These are phyloP conservation scores for Candida maris DNA, from an alignment of 805 yeast genomes.

Conservation along the genomic window DNA sequence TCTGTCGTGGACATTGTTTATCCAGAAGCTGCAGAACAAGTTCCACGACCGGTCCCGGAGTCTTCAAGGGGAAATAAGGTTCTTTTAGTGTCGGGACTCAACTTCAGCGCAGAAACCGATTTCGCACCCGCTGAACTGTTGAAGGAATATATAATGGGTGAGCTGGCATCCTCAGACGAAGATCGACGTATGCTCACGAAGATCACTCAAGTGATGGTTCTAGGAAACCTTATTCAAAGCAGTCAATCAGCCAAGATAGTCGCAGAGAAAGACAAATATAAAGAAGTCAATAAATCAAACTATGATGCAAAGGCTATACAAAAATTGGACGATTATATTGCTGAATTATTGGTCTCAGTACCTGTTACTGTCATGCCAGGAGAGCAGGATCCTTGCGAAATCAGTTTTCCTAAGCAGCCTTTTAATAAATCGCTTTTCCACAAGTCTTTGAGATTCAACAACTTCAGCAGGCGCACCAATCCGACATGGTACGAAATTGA, in stretches of 20 bases:
- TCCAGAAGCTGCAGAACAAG: conserved; percentile 64
- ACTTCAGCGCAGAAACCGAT: conserved; percentile 43
- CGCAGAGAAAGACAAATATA: conserved; percentile 36
- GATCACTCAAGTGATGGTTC: conserved; percentile 55
- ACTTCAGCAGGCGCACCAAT: conserved; percentile 53
- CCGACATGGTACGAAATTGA: conserved; percentile 69
- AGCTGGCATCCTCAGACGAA: conserved; percentile 35
- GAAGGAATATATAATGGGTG: conserved; percentile 70
- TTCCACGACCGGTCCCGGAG: conserved; percentile 25
- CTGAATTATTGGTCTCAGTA: conserved; percentile 52
- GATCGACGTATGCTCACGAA: conserved; percentile 15
- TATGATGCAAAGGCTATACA: conserved; percentile 45
- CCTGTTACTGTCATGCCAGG: conserved; percentile 87
- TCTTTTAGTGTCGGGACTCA: conserved; percentile 76
- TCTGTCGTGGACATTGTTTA: conserved; percentile 76
- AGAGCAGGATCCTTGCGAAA: conserved; percentile 76
- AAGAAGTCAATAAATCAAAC: conserved; percentile 52
- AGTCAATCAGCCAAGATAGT: conserved; percentile 22
- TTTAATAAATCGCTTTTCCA: conserved; percentile 74
- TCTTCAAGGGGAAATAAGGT: conserved; percentile 38
- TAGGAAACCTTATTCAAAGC: conserved; percentile 58
- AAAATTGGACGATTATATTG: conserved; percentile 58
- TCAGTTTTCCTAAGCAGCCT: conserved; percentile 84
- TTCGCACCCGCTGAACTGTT: conserved; percentile 52
- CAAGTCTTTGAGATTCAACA: conserved; percentile 30